Evolutionary conservation across 768 basidiomycete genomes (phyloP), one percentile per base, ranked within the genome.

Genomic region (Neoboletus magnificus): DNA sequence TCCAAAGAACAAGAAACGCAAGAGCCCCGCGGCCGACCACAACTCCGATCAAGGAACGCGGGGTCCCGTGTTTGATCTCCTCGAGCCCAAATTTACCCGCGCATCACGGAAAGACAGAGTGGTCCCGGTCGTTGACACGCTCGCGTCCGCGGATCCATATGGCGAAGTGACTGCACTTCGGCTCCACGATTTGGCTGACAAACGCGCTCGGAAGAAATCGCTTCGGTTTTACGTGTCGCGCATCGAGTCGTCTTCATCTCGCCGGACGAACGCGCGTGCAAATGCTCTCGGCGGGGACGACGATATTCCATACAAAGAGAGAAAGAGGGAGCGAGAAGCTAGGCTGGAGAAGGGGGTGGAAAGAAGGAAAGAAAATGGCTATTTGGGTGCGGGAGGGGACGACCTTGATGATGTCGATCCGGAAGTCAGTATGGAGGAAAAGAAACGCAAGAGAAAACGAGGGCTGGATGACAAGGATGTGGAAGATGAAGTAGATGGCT

Each of bases 201-300:
- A 97, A 70, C 81, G 77, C 20, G 85, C 89, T 4, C 84, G 88
- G 53, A 87, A 84, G 62, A 89, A 88, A 61, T 83, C 90, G 8
- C 80, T 98, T 32, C 86, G 89, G 35, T 99, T 98, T 84, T 91
- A 98, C 72, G 93, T 93, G 5, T 82, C 91, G 51, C 90, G 88
- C 68, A 95, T 99, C 64, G 91, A 91, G 67, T 85, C 86, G 54
- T 82, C 91, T 7, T 82, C 84, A 50, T 84, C 87, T 12, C 79
- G 89, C 56, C 81, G 95, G 51, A 82, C 84, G 53, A 83, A 82
- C 29, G 93, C 92, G 7, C 78, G 91, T 54, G 79, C 75, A 58
- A 81, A 79, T 25, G 84, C 88, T 5, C 69, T 85, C 50, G 89
- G 91, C 30, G 97, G 97, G 18, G 97, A 99, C 67, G 96, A 98